Evolutionary conservation across 1,139 yeast genomes (phyloP), one percentile per base, ranked within the genome.

Genomic region (Kurtzmaniella quercitrusa): DNA sequence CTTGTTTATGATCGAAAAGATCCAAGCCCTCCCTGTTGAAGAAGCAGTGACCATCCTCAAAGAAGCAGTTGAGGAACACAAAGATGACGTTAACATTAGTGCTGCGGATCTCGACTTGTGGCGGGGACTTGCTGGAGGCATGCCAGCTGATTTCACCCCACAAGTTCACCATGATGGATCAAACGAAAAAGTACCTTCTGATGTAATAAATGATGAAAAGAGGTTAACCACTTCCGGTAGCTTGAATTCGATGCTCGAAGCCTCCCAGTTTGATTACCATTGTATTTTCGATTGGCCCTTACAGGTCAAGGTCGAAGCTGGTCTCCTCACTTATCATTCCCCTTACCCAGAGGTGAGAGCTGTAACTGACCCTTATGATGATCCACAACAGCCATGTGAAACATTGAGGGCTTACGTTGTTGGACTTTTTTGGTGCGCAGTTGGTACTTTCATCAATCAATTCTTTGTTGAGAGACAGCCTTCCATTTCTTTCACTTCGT

Each of bases 291-390:
- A 55, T 16, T 59, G 58, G 46, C 58, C 57, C 14, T 54, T 66
- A 38, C 55, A 58, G 41, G 53, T 55, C 12, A 61, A 57, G 42
- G 46, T 68, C 29, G 60, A 63, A 33, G 79, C 79, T 1, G 68
- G 66, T 8, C 52, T 78, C 37, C 57, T 73, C 38, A 60, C 71
- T 42, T 76, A 63, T 52, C 72, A 69, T 55, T 77, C 82, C 1
- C 80, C 81, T 0, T 79, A 79, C 53, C 75, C 81, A 9, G 83
- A 79, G 54, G 82, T 79, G 2, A 66, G 85, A 46, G 67, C 83
- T 5, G 72, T 76, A 18, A 65, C 77, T 16, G 70, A 69, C 38
- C 75, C 79, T 3, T 55, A 58, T 27, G 81, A 77, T 51, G 78
- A 76, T 49, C 67, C 68, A 2, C 52, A 52, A 2, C 59, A 65